phyloP scores from a whole-genome alignment of 306 rosid genomes.

The Dicorynia guianensis region DNA sequence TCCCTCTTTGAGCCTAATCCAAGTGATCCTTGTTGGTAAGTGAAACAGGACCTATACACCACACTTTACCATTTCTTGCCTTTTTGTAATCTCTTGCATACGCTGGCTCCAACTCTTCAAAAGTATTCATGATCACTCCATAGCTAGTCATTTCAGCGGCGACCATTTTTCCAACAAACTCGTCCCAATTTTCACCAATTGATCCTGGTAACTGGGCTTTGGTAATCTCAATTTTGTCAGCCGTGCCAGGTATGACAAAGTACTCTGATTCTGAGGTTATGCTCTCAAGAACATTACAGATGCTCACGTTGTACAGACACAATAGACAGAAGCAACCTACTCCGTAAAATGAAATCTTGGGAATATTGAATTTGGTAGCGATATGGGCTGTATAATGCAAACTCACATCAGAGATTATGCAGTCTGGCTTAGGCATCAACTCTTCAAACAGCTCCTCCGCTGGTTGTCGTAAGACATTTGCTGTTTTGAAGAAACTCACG shows the following conservation, averaged over 20 bases:
- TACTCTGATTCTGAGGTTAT: constrained; percentile 19
- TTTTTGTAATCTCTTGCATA: constrained; percentile 39
- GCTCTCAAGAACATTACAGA: constrained; percentile 30
- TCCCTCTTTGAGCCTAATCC: constrained; percentile 58
- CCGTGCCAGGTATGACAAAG: constrained; percentile 40
- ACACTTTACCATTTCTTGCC: constrained; percentile 29
- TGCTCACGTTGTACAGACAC: constrained; percentile 34
- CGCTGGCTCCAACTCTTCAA: constrained; percentile 49
- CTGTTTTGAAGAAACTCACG: constrained; percentile 50
- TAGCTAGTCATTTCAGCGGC: constrained; percentile 26
- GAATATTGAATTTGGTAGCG: constrained; percentile 45
- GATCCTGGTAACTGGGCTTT: constrained; percentile 36
- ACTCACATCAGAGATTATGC: constrained; percentile 53
- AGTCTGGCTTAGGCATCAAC: constrained; percentile 46
- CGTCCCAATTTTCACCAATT: neutral
- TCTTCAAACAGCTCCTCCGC: constrained; percentile 39
- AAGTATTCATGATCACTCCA: constrained; percentile 58
- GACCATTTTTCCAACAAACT: constrained; percentile 22
- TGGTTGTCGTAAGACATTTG: constrained; percentile 44
- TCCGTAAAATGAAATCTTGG: constrained; percentile 57
- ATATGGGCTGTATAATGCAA: constrained; percentile 49
- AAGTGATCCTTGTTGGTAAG: constrained; percentile 31
- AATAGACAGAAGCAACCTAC: constrained; percentile 43
- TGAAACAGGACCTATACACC: constrained; percentile 69
- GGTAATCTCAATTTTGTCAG: constrained; percentile 38